Base-by-base conservation (phyloP, 768 basidiomycete genomes). In the Calocybe cyanea region DNA sequence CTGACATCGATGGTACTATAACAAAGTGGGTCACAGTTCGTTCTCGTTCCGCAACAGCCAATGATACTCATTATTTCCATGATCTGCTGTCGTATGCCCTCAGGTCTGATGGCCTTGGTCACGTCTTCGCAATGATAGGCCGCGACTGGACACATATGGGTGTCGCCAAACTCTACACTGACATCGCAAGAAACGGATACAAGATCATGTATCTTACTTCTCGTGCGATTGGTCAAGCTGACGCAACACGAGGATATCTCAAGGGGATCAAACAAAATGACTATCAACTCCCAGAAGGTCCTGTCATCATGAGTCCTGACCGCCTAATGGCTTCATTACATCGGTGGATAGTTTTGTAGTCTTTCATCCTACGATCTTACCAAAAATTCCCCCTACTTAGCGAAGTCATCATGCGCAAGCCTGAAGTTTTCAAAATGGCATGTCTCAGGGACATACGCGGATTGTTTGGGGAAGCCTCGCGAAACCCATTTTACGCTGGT, bases 341-440 rank as follows among this genome's bases (percentile, higher is more conserved):
- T 65, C 82, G 96, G 93, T 92, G 54, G 81, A n/a, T 35, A 32
- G 23, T 6, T 42, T 2, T 25, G 43, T 6, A 5, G 15, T 37
- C 25, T 28, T 28, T 28, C 11, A 28, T 28, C 25, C 6, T 28
- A 28, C 2, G n/a, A n/a, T 23, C 15, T 17, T 15, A 9, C 23
- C 48, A 4, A 44, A 20, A 17, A 36, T 13, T 23, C 6, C 19
- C 46, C 20, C 42, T 21, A 28, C 44, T 7, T 56, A 96, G 93
- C 3, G 96, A 99, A 68, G 95, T 99, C 13, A 95, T 99, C 59
- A 89, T 98, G 87, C 85, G 94, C 30, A 97, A 98, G 64, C 96
- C 96, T 0, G 96, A 99, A 60, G 79, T 98, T n/a, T 99, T 99
- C 78, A 99, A 99, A 70, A 99, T 99, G 96, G 93, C 95, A 1